A percentile compares a stretch with the other conserved stretches of the same genome.
Conservation (phyloP, 2,329 filamentous ascomycete genomes). For the Dryadomyces sulphureus region DNA sequence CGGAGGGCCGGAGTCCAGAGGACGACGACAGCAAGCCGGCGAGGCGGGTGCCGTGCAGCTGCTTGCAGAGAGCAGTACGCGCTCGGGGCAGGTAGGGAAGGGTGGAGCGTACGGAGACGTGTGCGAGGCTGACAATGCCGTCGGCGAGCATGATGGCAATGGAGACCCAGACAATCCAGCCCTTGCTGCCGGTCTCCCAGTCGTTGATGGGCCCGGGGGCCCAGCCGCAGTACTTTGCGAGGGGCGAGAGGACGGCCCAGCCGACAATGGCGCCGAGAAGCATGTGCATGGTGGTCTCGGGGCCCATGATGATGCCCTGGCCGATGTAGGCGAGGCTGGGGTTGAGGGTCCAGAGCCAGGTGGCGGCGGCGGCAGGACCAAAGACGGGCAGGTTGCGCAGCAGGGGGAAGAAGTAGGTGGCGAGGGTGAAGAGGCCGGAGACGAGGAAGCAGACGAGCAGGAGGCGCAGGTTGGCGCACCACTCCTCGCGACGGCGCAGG, state of each 20-base stretch:
- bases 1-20: slow-evolving; percentile 6
- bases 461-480: slow-evolving; percentile 34
- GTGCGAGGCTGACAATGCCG: slow-evolving; percentile 73
- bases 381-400: slow-evolving; percentile 80
- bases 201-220: slow-evolving; percentile 73
- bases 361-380: slow-evolving; percentile 54
- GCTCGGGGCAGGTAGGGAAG: slow-evolving; percentile 7
- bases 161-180: slow-evolving; percentile 97
- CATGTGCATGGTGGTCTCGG: slow-evolving; percentile 92
- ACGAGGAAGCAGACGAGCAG: slow-evolving; percentile 41
- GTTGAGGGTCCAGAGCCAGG: slow-evolving; percentile 93
- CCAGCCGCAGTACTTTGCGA: slow-evolving; percentile 79
- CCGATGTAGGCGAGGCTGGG: slow-evolving; percentile 95
- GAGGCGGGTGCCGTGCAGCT: background rate
- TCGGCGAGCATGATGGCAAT: slow-evolving; percentile 95
- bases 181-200: slow-evolving; percentile 89
- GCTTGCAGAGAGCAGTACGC: background rate
- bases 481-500: slow-evolving; percentile 21
- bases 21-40: background rate
- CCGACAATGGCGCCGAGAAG: slow-evolving; percentile 75
- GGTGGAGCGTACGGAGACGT: slow-evolving; percentile 45
- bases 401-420: slow-evolving; percentile 80
- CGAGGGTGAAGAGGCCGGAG: slow-evolving; percentile 56
- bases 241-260: slow-evolving; percentile 79
- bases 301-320: slow-evolving; percentile 97